These are phyloP conservation scores for Aurantiochytrium sp. DNA, from an alignment of 108 stramenopile species.

Conservation along the genomic window DNA sequence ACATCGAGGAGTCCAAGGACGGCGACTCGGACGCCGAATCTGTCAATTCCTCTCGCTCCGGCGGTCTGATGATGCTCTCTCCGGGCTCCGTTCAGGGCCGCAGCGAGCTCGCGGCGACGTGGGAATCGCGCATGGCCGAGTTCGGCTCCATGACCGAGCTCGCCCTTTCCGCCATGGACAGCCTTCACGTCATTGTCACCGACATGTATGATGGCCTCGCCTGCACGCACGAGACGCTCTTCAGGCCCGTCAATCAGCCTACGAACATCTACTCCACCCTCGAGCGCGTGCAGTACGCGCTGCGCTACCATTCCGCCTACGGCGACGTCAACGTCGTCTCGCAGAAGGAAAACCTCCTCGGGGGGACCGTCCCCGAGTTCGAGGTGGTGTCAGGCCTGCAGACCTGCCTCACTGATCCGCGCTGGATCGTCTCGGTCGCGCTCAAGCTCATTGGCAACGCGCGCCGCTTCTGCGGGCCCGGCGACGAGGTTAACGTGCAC, in stretches of 20 bases:
- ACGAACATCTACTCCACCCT: background rate
- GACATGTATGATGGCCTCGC: constrained; percentile 20
- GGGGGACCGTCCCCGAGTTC: background rate
- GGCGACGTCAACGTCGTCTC: background rate
- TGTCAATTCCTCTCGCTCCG: background rate
- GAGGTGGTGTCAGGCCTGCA: background rate
- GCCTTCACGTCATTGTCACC: background rate
- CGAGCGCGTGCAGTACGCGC: background rate
- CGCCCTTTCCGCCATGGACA: background rate
- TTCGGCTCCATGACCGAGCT: background rate
- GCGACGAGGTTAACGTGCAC: background rate
- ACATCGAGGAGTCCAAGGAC: background rate
- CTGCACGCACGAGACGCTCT: background rate
- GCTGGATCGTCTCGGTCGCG: background rate
- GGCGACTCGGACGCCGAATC: background rate
- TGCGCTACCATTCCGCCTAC: background rate
- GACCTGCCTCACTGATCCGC: background rate
- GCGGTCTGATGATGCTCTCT: background rate
- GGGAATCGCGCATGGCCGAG: constrained; percentile 9
- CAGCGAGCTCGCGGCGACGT: background rate
- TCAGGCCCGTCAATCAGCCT: background rate
- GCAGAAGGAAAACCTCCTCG: background rate
- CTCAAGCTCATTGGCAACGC: constrained; percentile 3
- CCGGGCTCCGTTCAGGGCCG: background rate
- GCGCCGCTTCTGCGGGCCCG: background rate